Evolutionary conservation across 2,329 filamentous ascomycete genomes (phyloP), one percentile per base, ranked within the genome.

Genomic region (Colletotrichum lindemuthianum): DNA sequence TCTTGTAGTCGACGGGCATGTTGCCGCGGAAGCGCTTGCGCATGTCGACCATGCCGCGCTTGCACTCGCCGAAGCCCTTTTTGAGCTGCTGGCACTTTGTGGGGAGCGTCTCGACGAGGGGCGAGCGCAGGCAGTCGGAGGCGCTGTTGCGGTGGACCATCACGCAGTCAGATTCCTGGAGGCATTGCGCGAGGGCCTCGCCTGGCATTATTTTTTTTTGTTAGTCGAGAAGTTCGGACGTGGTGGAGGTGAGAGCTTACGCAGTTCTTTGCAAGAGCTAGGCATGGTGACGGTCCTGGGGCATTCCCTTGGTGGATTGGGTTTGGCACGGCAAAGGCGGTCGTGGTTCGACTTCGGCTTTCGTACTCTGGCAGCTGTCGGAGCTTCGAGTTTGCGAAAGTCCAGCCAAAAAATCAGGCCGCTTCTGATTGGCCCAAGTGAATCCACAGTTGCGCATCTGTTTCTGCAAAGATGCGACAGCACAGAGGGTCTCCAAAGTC

Each of bases 41-140:
- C 96, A 99, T 99, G 77, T 99, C 96, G 71, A 98, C 91, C 88
- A 97, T 88, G 69, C 96, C 96, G 69, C 95, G 91, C 74, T 97
- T 96, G 86, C 96, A 99, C 76, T 97, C 92, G 76, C 92, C 92
- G 73, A 96, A 96, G 49, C 93, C 93, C 77, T 93, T 94, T 77
- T 95, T 93, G 65, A 99, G 86, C 78, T 97, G 95, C 76, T 95
- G 93, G 80, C 96, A 99, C 79, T 91, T 90, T 32, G 87, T 90
- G 16, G 96, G 95, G 12, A 99, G 88, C 7, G 89, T 90, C 68
- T 96, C 90, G 76, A 88, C 84, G 68, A 97, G 88, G 4, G 95
- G 95, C 15, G 89, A 85, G 52, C 92, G 91, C 49, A 99, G 88
- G 78, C 96, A 99, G 74, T 97, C 95, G 76, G 90, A 85, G 24